Base-by-base conservation (phyloP, 2,329 filamentous ascomycete species). In the Sporothrix protearum region DNA sequence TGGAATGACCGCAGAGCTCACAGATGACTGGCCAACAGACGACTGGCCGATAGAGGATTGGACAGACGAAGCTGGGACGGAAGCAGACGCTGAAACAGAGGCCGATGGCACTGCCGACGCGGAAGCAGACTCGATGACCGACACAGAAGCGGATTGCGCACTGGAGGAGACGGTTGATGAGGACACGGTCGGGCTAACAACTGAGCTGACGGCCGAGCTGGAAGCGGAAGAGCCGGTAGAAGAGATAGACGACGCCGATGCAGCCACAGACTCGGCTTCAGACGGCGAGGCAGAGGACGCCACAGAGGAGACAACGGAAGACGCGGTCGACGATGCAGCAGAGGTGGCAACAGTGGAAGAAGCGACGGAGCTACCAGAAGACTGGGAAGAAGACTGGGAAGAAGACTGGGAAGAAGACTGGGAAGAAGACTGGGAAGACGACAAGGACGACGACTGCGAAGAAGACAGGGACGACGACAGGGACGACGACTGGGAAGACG, bases 61-160 rank as follows among this genome's bases (percentile, higher is more conserved):
- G n/a, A n/a, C n/a, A n/a, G n/a, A n/a, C n/a, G n/a, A n/a, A n/a
- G n/a, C n/a, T 14, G 19, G 36, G 45, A 28, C 10, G 42, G 49
- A 55, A 49, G 45, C 33, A 22, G 69, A 71, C 4, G 5, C 59
- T 47, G 69, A 71, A 8, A 12, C 69, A 57, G 47, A 16, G 53
- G 22, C n/a, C 2, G 28, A 33, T 6, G 55, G 36, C 2, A 8
- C 55, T 19, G 22, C 9, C 12, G 12, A 12, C 25, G 30, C 30
- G 10, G 49, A 28, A n/a, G n/a, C n/a, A n/a, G n/a, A n/a, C n/a
- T n/a, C n/a, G n/a, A n/a, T n/a, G n/a, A n/a, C n/a, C n/a, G 49
- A 53, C 14, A 19, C 49, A 53, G 49, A 25, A 16, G 45, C 8
- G 4, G 45, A 16, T 1, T 14, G 1, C 12, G 8, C 12, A 47